These are phyloP conservation scores for Epichloe uncinata DNA, from an alignment of 2,329 filamentous ascomycete species.

Conservation along the genomic window DNA sequence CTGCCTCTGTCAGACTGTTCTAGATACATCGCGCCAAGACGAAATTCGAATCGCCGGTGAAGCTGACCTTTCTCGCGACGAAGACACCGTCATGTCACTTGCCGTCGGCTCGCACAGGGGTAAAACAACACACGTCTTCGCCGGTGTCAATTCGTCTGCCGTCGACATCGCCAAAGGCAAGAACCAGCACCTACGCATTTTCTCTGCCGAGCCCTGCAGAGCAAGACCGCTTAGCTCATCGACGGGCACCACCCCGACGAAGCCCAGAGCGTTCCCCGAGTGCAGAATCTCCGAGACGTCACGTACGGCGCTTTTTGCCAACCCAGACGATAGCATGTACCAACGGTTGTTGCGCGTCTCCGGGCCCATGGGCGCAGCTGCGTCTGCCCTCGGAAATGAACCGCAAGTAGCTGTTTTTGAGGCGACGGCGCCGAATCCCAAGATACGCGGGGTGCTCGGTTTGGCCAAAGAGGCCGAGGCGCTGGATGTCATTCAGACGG, in stretches of 20 bases:
- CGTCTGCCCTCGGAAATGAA: constrained; percentile 62
- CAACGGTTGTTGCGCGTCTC: constrained; percentile 46
- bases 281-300: constrained; percentile 37
- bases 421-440: constrained; percentile 33
- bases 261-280: constrained; percentile 9
- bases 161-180: constrained; percentile 58
- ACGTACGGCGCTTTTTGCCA: constrained; percentile 42
- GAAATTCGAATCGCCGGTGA: constrained; percentile 55
- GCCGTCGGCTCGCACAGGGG: constrained; percentile 50
- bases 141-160: constrained; percentile 73
- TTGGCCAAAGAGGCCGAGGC: constrained; percentile 49
- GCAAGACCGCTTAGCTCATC: constrained; percentile 18
- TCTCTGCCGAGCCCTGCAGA: constrained; percentile 39
- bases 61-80: constrained; percentile 64
- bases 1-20: constrained; percentile 41
- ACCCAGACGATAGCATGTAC: constrained; percentile 38
- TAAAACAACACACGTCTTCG: constrained; percentile 44
- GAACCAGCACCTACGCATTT: constrained; percentile 74
- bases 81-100: constrained; percentile 81
- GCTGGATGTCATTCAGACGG: constrained; percentile 52
- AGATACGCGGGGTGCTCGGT: constrained; percentile 34
- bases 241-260: constrained; percentile 11
- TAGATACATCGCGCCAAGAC: constrained; percentile 55
- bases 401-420: constrained; percentile 74
- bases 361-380: constrained; percentile 60